Evolutionary conservation across 2,329 filamentous ascomycete genomes (phyloP), one percentile per base, ranked within the genome.

Genomic region (Alternaria sp.): DNA sequence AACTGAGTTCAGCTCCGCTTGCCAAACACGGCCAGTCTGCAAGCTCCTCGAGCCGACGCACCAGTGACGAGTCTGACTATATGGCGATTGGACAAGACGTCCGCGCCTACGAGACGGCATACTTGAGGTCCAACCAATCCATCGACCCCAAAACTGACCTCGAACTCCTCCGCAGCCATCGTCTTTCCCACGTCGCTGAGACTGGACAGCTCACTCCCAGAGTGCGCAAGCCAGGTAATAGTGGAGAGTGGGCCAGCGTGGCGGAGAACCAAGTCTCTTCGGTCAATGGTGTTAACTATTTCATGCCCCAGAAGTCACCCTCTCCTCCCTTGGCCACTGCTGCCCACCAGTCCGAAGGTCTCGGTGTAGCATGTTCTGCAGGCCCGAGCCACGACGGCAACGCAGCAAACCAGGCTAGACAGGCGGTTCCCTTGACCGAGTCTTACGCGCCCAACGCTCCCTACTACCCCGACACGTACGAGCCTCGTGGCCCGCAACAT

Each of bases 111-210:
- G 72, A 76, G 62, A 62, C 70, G 17, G 75, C 73, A 21, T 74
- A 77, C 60, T 66, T 77, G 51, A 70, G 71, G 41, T 67, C 72
- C 11, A 55, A 61, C 23, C 66, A 68, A 10, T 68, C 73, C 31
- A 64, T 69, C 28, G 73, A 77, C 56, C 74, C 75, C 17, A 70
- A 70, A n/a, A 71, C 67, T 24, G 72, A 77, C 52, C 72, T 77
- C 34, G 72, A 76, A 41, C 69, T 82, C 26, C 78, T 83, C 54
- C 76, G 81, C 54, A 81, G 69, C 56, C 80, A 82, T 62, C 80
- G 81, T 31, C 70, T 81, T 53, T 83, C 81, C 5, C 81, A 82
- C 61, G 81, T 80, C 31, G 81, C 81, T 17, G 81, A 83, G 68
- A 83, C 80, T 34, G 81, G 81, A 14, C 81, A 83, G 61, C 73